A percentile compares a stretch with the other conserved stretches of the same genome.
Evolutionary conservation across 257 asterid species (phyloP).

Genomic region (Lycium ferocissimum): DNA sequence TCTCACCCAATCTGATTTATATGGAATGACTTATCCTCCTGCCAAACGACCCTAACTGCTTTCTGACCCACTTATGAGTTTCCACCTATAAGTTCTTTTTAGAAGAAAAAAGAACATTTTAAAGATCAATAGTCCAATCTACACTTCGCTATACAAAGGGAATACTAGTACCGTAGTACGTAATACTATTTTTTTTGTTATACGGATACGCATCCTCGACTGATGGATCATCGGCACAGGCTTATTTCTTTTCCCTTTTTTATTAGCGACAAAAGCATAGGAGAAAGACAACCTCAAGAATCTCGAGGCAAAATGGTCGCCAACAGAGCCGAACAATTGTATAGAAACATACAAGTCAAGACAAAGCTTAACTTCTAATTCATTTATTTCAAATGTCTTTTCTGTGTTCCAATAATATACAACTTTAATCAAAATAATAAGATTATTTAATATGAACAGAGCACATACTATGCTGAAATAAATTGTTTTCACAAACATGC

Average conservation of each 20-base stretch:
- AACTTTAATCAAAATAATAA: no score
- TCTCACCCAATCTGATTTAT: no score
- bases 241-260: not conserved
- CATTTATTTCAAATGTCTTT: no score
- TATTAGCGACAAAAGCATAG: not conserved
- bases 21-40: no score
- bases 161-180: not conserved
- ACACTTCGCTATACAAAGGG: not conserved
- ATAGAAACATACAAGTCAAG: not conserved
- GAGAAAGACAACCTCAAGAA: not conserved
- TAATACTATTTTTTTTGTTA: no score
- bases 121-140: not conserved
- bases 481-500: not conserved
- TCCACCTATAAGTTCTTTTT: not conserved
- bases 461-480: not conserved
- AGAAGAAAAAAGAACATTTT: not conserved
- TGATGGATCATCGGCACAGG: not conserved
- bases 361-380: no score
- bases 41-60: no score
- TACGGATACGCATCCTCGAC: not conserved
- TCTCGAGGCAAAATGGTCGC: constrained; percentile 12
- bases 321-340: not conserved
- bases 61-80: no score
- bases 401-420: no score
- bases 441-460: not conserved